Conservation (phyloP, 352 stramenopile species). For the Globisporangium spinosum region DNA sequence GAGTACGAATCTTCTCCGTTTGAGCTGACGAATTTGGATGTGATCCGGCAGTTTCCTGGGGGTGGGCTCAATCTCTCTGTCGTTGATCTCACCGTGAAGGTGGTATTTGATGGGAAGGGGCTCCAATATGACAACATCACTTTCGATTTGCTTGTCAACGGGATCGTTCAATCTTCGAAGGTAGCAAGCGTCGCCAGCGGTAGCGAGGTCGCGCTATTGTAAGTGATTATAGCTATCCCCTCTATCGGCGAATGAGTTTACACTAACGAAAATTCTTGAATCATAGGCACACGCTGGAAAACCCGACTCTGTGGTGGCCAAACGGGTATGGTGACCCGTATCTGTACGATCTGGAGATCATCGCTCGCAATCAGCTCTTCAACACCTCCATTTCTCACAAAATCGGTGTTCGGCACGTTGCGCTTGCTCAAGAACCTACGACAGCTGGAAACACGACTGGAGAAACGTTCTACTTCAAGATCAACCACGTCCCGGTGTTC, state of each 20-base stretch:
- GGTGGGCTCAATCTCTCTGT: conserved; percentile 29
- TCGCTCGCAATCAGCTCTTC: conserved; percentile 27
- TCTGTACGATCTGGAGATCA: conserved; percentile 55
- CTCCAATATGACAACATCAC: conserved; percentile 32
- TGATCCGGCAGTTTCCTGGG: conserved; percentile 38
- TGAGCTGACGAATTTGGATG: conserved; percentile 35
- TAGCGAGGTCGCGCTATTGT: conserved; percentile 34
- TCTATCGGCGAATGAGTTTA: neutral
- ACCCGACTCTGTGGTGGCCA: conserved; percentile 73
- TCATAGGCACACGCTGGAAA: conserved; percentile 35
- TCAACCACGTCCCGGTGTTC: conserved; percentile 66
- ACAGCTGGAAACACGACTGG: conserved; percentile 37
- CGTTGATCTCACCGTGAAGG: conserved; percentile 38
- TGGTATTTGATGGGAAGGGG: conserved; percentile 30
- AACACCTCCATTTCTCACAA: conserved; percentile 38
- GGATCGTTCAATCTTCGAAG: conserved; percentile 21
- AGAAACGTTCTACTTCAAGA: conserved; percentile 70
- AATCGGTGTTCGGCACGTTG: conserved; percentile 54
- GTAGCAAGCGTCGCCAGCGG: conserved; percentile 20
- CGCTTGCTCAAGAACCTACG: conserved; percentile 55
- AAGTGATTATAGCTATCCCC: conserved; percentile 9
- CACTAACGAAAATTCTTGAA: neutral
- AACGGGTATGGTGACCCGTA: conserved; percentile 53
- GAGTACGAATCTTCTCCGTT: conserved; percentile 25
- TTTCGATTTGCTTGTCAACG: conserved; percentile 50